phyloP scores from a whole-genome alignment of 768 basidiomycete species.

The Lentinula lateritia region DNA sequence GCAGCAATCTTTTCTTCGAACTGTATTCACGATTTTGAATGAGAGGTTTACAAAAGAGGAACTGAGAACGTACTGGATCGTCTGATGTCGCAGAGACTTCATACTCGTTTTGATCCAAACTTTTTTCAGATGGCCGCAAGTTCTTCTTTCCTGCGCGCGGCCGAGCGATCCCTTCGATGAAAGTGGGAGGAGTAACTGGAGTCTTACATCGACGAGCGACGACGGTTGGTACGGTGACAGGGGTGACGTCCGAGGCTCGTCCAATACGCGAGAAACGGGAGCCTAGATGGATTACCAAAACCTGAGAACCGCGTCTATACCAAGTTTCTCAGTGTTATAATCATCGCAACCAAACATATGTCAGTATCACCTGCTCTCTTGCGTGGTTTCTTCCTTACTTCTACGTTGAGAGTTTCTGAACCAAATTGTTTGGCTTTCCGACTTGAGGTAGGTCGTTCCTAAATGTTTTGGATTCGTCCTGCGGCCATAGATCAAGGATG shows the following conservation, averaged over 20 bases:
- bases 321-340: conserved; percentile 21
- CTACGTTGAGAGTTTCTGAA: conserved; percentile 56
- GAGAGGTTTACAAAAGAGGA: background rate
- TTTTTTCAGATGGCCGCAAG: conserved; percentile 15
- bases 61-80: conserved; percentile 48
- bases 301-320: conserved; percentile 60
- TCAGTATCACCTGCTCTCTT: conserved; percentile 42
- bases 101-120: conserved; percentile 44
- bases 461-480: conserved; percentile 81
- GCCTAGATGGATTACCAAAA: conserved; percentile 77
- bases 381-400: conserved; percentile 41
- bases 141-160: conserved; percentile 35
- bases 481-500: conserved; percentile 14
- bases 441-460: conserved; percentile 72
- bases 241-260: conserved; percentile 70
- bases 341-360: conserved; percentile 5
- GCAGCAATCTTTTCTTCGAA: conserved; percentile 74
- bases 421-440: conserved; percentile 72
- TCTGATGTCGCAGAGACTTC: conserved; percentile 41
- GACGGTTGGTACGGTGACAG: conserved; percentile 61
- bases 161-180: conserved; percentile 48
- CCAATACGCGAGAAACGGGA: conserved; percentile 72
- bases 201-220: conserved; percentile 61
- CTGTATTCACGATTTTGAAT: conserved; percentile 26
- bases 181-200: conserved; percentile 35